These are phyloP conservation scores for Fusarium sp. DNA, from an alignment of 2,329 filamentous ascomycete species.

Conservation along the genomic window DNA sequence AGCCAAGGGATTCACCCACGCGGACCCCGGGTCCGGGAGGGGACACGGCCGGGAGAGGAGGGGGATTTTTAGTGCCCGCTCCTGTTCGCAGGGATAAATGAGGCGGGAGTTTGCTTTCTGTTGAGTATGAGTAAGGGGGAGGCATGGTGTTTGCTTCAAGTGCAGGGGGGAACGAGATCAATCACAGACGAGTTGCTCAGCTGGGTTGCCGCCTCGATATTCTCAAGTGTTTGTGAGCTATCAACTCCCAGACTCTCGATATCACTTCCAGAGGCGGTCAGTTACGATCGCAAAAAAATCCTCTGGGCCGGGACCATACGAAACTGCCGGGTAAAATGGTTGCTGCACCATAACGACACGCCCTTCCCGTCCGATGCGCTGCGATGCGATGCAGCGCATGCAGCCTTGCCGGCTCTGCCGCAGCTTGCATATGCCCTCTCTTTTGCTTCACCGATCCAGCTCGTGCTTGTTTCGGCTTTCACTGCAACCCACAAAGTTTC, in stretches of 20 bases:
- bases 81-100: slow-evolving; percentile 4
- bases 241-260: slow-evolving; percentile 19
- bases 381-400: slow-evolving; percentile 14
- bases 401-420: slow-evolving; percentile 27
- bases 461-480: slow-evolving; percentile 19
- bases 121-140: slow-evolving; percentile 8
- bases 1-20: slow-evolving; percentile 33
- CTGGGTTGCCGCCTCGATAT: not conserved
- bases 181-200: not conserved
- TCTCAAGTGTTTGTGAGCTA: slow-evolving; percentile 24
- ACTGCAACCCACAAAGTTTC: slow-evolving; percentile 1
- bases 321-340: not conserved
- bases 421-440: slow-evolving; percentile 15
- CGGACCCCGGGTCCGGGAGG: slow-evolving; percentile 10
- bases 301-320: not conserved
- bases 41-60: not conserved
- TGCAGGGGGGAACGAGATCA: not conserved
- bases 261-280: slow-evolving; percentile 33
- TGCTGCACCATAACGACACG: slow-evolving; percentile 24
- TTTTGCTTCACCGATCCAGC: slow-evolving; percentile 30
- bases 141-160: slow-evolving; percentile 18
- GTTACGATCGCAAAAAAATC: slow-evolving; percentile 7
- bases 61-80: slow-evolving; percentile 22
- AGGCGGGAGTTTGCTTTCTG: slow-evolving; percentile 11
- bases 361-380: slow-evolving; percentile 9